Conservation (phyloP, 75 land plant species). For the Picea sitchensis region DNA sequence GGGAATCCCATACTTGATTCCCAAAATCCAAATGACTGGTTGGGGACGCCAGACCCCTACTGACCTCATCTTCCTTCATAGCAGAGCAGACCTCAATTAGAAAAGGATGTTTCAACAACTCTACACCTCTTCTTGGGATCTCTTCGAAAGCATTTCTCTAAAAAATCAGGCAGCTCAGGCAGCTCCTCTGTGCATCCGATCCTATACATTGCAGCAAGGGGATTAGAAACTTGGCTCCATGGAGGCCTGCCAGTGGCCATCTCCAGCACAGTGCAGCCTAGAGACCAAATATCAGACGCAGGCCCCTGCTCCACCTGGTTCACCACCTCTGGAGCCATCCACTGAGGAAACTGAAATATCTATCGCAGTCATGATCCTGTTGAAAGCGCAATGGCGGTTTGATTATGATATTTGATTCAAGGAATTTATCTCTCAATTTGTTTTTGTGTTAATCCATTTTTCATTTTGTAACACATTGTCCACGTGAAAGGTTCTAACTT, state of each 20-base stretch:
- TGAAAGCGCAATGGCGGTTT: too few species aligned
- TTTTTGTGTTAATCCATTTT: too few species aligned
- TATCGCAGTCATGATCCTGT: too few species aligned
- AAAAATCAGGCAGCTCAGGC: slow-evolving; percentile 71
- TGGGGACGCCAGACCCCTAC: neutral
- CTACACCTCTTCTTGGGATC: slow-evolving; percentile 42
- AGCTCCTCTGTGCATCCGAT: slow-evolving; percentile 46
- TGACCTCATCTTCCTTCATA: neutral
- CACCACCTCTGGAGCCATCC: slow-evolving; percentile 51
- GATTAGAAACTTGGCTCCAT: slow-evolving; percentile 23
- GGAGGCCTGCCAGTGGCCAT: slow-evolving; percentile 44
- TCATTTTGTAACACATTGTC: too few species aligned
- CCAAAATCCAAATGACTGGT: neutral
- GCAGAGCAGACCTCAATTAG: neutral
- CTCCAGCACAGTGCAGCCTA: slow-evolving; percentile 34
- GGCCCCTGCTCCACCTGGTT: slow-evolving; percentile 29
- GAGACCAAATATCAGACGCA: slow-evolving; percentile 36
- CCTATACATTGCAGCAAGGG: slow-evolving; percentile 47
- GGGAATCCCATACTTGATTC: neutral
- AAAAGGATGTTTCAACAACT: slow-evolving; percentile 67
- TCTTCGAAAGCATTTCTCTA: slow-evolving; percentile 55
- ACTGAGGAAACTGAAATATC: neutral
- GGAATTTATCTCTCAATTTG: too few species aligned
- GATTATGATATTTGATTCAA: too few species aligned
- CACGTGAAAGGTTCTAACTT: too few species aligned